These are phyloP conservation scores for Hypoxylon rickii DNA, from an alignment of 495 filamentous ascomycete species.

Conservation along the genomic window DNA sequence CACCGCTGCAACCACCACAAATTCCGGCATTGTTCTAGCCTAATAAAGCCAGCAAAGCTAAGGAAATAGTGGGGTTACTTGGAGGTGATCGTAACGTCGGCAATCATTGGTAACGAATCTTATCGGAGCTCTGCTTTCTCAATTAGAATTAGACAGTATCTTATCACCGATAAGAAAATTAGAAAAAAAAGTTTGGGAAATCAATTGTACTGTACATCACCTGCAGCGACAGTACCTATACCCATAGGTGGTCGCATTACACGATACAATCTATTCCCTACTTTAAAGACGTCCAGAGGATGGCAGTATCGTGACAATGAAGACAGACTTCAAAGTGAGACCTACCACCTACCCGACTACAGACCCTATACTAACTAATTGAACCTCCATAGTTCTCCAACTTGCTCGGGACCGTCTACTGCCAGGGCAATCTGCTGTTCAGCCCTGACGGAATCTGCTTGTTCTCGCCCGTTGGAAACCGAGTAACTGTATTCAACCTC, in stretches of 20 bases:
- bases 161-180: slow-evolving; percentile 39
- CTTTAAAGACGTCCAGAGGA: slow-evolving; percentile 5
- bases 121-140: slow-evolving; percentile 12
- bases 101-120: slow-evolving; percentile 14
- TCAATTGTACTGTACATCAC: too few relatives aligned
- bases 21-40: slow-evolving; percentile 7
- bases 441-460: slow-evolving; percentile 95
- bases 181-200: slow-evolving; percentile 32
- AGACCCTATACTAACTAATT: slow-evolving; percentile 10
- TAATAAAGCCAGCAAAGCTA: slow-evolving; percentile 2
- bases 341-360: not conserved
- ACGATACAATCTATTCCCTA: too few relatives aligned
- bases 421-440: slow-evolving; percentile 94
- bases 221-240: too few relatives aligned
- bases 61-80: not conserved
- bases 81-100: slow-evolving; percentile 6
- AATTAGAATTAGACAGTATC: slow-evolving; percentile 26
- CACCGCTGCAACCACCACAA: slow-evolving; percentile 1
- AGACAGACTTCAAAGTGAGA: slow-evolving; percentile 89
- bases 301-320: slow-evolving; percentile 65
- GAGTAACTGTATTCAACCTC: slow-evolving; percentile 93
- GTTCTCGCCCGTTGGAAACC: slow-evolving; percentile 95
- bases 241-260: too few relatives aligned
- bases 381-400: slow-evolving; percentile 85
- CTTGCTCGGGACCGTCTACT: slow-evolving; percentile 94